Percentiles rank a stretch among this genome's conserved stretches.
Conservation (phyloP, 176 grass and related monocot genomes). For the Panicum miliaceum region DNA sequence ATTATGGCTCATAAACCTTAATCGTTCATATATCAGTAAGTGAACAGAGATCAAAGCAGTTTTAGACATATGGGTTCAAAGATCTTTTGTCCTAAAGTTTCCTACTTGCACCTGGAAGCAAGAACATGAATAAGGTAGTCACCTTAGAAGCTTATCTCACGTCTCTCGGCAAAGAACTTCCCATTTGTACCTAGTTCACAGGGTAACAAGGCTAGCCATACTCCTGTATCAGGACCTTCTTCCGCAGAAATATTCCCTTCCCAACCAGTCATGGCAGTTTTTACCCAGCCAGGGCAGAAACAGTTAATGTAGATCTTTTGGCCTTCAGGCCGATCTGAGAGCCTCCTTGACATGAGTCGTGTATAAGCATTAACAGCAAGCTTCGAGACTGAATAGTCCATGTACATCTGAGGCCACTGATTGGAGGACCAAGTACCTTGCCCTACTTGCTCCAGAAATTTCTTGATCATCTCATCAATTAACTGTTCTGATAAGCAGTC, state of each 20-base stretch:
- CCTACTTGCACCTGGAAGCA: background rate
- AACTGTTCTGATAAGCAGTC: conserved; percentile 72
- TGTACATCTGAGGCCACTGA: conserved; percentile 87
- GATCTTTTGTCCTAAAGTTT: background rate
- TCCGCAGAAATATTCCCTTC: conserved; percentile 84
- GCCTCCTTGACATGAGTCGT: conserved; percentile 52
- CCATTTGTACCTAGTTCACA: conserved; percentile 51
- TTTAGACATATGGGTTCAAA: background rate
- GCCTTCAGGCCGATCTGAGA: conserved; percentile 48
- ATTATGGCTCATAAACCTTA: background rate
- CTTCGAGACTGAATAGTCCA: conserved; percentile 86
- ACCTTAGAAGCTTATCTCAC: conserved; percentile 80
- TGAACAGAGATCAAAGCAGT: background rate
- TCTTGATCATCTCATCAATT: conserved; percentile 67
- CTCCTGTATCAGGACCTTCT: conserved; percentile 83
- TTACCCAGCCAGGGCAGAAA: conserved; percentile 97
- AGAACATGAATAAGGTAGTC: conserved; percentile 8
- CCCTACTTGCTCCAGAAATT: conserved; percentile 77
- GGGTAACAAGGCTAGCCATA: conserved; percentile 65
- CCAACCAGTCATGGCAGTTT: conserved; percentile 92
- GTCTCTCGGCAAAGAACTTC: conserved; percentile 89
- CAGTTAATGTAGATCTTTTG: conserved; percentile 87
- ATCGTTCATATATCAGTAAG: background rate
- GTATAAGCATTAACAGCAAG: conserved; percentile 89
- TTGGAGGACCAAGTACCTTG: conserved; percentile 58